Evolutionary conservation across 1,139 yeast species (phyloP), one percentile per base, ranked within the genome.

Genomic region (Zygoascus hellenicus): DNA sequence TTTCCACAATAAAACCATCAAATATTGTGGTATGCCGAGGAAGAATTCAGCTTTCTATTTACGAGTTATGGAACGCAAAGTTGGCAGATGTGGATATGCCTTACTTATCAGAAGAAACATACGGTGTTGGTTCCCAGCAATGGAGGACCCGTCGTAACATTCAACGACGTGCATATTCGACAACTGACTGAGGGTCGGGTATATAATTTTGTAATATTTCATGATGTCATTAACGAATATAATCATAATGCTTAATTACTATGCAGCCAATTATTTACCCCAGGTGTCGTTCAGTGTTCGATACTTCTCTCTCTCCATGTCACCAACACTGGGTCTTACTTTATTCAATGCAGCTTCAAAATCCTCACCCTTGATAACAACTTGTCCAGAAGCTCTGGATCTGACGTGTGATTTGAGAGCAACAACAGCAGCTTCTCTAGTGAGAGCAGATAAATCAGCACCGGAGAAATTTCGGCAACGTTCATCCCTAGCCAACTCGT

Each of bases 381-480:
- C 40, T 11, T 38, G 45, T 63, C 70, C 45, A 59, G 63, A 31
- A 54, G 65, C 30, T 53, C 63, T 40, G 64, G 62, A 29, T 33
- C 66, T 66, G 17, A 54, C 34, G 31, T 46, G 51, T 67, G 79
- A 67, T 63, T 88, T 86, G 64, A 92, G 76, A 0, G 97, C 95
- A 45, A 78, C 68, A 2, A 90, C 95, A 53, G 96, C 92, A 7
- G 98, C 95, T 63, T 92, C 98, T 59, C 96, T 75, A 0, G 87
- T 92, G 49, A 92, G 69, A 1, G 97, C 88, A 0, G 96, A 89
- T 51, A 92, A 72, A 72, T 92, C 98, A 0, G 98, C 98, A 62
- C 98, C 98, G 9, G 95, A 83, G 62, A 88, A 92, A 68, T 89
- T 90, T 51, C 87, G 72, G 68, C 96, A 85, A 55, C 90, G 76